Evolutionary conservation across 2,329 filamentous ascomycete species (phyloP).

Genomic region (Apiospora saccharicola): DNA sequence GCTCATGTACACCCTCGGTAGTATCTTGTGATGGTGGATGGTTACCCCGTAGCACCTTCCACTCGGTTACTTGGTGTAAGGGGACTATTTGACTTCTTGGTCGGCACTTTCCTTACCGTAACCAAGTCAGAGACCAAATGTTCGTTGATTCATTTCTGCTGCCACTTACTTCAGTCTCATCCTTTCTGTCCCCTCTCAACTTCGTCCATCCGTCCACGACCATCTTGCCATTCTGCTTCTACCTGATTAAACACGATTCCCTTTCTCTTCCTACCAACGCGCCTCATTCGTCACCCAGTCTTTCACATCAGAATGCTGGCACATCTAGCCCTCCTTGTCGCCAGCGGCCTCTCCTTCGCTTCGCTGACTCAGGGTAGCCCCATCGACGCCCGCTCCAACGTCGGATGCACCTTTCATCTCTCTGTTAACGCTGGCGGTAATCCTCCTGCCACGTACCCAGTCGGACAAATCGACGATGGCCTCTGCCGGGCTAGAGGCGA

Average conservation of each 20-base stretch:
- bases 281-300: neutral
- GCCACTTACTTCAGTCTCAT: no score
- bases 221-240: neutral
- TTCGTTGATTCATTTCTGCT: no score
- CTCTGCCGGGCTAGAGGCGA: conserved; percentile 65
- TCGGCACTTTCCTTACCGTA: neutral
- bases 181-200: no score
- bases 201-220: neutral
- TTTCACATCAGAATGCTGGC: conserved; percentile 36
- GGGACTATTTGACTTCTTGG: neutral
- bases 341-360: conserved; percentile 25
- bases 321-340: conserved; percentile 32
- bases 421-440: conserved; percentile 51
- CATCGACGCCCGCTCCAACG: conserved; percentile 50
- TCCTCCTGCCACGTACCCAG: conserved; percentile 48
- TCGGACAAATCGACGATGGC: conserved; percentile 68
- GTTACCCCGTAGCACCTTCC: neutral
- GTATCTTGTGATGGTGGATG: no score
- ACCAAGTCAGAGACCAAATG: neutral
- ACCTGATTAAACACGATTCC: neutral
- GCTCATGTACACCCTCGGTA: no score
- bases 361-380: conserved; percentile 34
- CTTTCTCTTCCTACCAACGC: neutral
- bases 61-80: no score
- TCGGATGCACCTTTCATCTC: conserved; percentile 61